A percentile compares a stretch with the other conserved stretches of the same genome.
Conservation (phyloP, 345 rosid species). For the Populus davidiana region DNA sequence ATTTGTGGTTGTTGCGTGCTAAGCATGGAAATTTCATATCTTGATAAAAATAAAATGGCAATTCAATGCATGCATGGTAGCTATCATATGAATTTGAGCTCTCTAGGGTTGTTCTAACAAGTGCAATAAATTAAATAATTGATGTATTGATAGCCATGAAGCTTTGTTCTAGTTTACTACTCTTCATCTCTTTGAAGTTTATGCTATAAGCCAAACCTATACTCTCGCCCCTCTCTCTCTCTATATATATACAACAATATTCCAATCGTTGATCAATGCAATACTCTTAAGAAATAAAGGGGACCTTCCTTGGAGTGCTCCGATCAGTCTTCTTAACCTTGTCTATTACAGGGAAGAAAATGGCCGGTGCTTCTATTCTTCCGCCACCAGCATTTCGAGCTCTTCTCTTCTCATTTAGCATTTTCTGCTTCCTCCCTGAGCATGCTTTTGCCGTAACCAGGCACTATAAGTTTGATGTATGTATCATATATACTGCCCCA, state of each 20-base stretch:
- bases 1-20: not conserved
- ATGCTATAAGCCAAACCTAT: too few relatives aligned
- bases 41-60: not conserved
- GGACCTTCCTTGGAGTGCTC: too few relatives aligned
- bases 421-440: not conserved
- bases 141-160: not conserved
- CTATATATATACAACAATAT: too few relatives aligned
- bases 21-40: not conserved
- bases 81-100: not conserved
- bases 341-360: constrained; percentile 1
- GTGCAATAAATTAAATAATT: not conserved
- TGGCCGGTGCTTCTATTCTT: constrained; percentile 30
- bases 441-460: constrained; percentile 17
- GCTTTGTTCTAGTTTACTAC: too few relatives aligned
- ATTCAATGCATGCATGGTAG: not conserved
- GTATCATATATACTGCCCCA: not conserved
- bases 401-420: constrained; percentile 1
- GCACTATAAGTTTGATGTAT: constrained; percentile 27
- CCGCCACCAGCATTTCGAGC: constrained; percentile 21
- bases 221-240: too few relatives aligned
- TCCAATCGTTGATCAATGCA: not conserved
- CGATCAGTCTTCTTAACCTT: not conserved
- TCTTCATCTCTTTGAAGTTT: too few relatives aligned
- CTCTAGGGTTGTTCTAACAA: constrained; percentile 76
- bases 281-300: not conserved